Conservation (phyloP, 331 rosid species). For the Phaseolus coccineus region DNA sequence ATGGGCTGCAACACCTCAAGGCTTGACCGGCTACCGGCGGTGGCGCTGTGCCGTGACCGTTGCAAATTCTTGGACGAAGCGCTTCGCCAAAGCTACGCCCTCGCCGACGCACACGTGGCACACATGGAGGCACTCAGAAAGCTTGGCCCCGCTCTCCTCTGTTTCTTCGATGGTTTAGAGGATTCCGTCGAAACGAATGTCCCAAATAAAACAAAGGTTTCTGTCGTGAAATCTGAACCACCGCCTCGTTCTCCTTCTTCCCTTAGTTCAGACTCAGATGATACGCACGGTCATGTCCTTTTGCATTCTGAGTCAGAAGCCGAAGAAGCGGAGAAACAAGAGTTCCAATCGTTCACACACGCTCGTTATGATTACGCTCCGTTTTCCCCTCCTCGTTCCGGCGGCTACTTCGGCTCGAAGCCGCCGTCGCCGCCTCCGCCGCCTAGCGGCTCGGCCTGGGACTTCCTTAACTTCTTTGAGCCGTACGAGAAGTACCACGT, state of each 20-base stretch:
- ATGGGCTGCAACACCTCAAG: constrained; percentile 88
- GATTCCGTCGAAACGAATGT: not conserved
- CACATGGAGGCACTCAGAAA: constrained; percentile 71
- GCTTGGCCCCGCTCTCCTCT: constrained; percentile 63
- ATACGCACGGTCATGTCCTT: constrained; percentile 17
- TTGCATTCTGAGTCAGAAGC: constrained; percentile 58
- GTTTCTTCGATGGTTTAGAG: constrained; percentile 56
- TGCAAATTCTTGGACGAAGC: constrained; percentile 72
- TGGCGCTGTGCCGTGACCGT: constrained; percentile 88
- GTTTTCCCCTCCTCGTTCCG: constrained; percentile 35
- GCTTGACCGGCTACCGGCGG: constrained; percentile 75
- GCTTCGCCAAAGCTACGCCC: constrained; percentile 60
- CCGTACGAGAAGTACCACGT: constrained; percentile 72
- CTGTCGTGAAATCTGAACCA: constrained; percentile 7
- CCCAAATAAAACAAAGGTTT: not conserved
- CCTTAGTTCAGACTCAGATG: constrained; percentile 53
- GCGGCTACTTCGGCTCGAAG: constrained; percentile 27
- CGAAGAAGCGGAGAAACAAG: constrained; percentile 42
- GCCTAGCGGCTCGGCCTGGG: constrained; percentile 72
- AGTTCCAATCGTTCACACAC: constrained; percentile 38
- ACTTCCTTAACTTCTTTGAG: constrained; percentile 80
- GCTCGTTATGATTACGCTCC: constrained; percentile 35
- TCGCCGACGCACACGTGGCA: constrained; percentile 77
- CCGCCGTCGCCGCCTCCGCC: constrained; percentile 82
- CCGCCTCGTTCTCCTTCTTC: constrained; percentile 44